Evolutionary conservation across 2,329 filamentous ascomycete species (phyloP).

Genomic region (Aspergillus fumigatiaffinis): DNA sequence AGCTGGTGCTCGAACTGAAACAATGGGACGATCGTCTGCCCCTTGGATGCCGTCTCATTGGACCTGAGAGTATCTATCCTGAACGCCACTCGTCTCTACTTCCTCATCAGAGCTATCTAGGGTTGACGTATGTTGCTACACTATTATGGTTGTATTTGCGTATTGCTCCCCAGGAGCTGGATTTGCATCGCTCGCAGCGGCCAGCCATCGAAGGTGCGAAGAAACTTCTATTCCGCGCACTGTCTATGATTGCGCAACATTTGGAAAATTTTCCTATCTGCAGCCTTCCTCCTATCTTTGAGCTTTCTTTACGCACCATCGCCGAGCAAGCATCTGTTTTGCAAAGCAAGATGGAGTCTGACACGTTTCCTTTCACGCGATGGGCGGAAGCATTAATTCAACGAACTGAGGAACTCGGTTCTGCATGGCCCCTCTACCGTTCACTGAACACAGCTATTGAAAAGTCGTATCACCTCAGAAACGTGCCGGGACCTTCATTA

Average conservation of each 20-base stretch:
- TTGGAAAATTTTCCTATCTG: slow-evolving; percentile 36
- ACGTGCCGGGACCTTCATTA: slow-evolving; percentile 6
- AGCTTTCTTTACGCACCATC: slow-evolving; percentile 34
- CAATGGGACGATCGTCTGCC: slow-evolving; percentile 36
- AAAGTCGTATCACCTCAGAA: slow-evolving; percentile 22
- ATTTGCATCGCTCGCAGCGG: slow-evolving; percentile 28
- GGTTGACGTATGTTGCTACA: slow-evolving; percentile 34
- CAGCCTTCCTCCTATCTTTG: slow-evolving; percentile 36
- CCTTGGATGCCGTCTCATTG: slow-evolving; percentile 34
- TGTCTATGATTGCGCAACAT: slow-evolving; percentile 35
- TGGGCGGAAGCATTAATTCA: slow-evolving; percentile 34
- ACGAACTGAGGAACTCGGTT: slow-evolving; percentile 21
- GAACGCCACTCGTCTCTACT: slow-evolving; percentile 34
- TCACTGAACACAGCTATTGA: slow-evolving; percentile 28
- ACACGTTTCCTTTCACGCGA: slow-evolving; percentile 31
- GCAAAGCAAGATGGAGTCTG: slow-evolving; percentile 25
- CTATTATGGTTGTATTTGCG: slow-evolving; percentile 34
- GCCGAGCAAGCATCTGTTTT: slow-evolving; percentile 31
- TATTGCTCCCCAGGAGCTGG: slow-evolving; percentile 29
- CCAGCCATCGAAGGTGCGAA: slow-evolving; percentile 32
- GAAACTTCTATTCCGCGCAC: slow-evolving; percentile 33
- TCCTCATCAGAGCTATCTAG: slow-evolving; percentile 39
- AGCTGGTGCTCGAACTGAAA: slow-evolving; percentile 34
- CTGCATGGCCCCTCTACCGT: slow-evolving; percentile 34
- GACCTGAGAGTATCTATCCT: slow-evolving; percentile 33